Base-by-base conservation (phyloP, 495 filamentous ascomycete species). In the Aspergillus campestris region DNA sequence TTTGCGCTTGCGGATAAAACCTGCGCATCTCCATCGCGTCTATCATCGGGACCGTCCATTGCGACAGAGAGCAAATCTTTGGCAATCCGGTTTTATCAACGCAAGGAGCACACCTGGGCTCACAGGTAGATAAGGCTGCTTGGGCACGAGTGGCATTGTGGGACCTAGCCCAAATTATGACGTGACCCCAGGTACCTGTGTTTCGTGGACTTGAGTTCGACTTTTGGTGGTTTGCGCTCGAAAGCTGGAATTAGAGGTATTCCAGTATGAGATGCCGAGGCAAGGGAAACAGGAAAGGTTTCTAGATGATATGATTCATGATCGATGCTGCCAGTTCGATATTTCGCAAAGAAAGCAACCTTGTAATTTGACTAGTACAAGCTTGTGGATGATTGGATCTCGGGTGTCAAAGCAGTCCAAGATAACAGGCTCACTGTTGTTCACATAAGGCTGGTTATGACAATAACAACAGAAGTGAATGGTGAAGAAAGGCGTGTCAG, bases 61-160 rank as follows among this genome's bases (percentile, higher is more conserved):
- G 55, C 44, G 53, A 50, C 31, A 42, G 31, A 11, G 38, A 40
- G 47, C 36, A 51, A 38, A 39, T 14, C 28, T 41, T 11, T 11
- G 47, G 38, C 42, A 27, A 44, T 35, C 37, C 31, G 46, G 31
- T 40, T 31, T 48, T 49, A 40, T 29, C 34, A 36, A 44, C 40
- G 30, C 34, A 24, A 42, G 47, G 45, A 52, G 47, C 42, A 42
- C 59, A 60, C 53, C 57, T 55, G 53, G 47, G 51, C 47, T 50
- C 60, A 60, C 49, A 65, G 58, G 59, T 58, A 44, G 47, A 62
- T 45, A 40, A 54, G 53, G 44, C 45, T 48, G 18, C 42, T 42
- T 47, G 38, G 44, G 37, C 66, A 48, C 54, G 51, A 50, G 42
- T 61, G 42, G 60, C 69, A 72, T 72, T 61, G 56, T 72, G 55